Base-by-base conservation (phyloP, 2,329 filamentous ascomycete genomes). In the Teratosphaeria destructans region DNA sequence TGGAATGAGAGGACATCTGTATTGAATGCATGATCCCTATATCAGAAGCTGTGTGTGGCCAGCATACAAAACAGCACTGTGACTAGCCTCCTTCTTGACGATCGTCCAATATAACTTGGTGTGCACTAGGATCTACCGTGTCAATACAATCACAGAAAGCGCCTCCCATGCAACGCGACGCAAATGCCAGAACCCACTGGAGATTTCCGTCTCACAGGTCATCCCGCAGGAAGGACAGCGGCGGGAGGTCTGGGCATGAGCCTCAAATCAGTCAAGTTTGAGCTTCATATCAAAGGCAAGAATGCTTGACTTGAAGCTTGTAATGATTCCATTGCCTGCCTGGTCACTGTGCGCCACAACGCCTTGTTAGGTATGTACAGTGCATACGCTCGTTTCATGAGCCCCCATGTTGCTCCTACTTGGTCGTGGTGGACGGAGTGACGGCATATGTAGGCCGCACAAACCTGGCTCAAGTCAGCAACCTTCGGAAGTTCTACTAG, bases 371-470 rank as follows among this genome's bases (percentile, higher is more conserved):
- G n/a, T 47, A 47, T 47, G 14, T 49, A 49, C 43, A 49, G 19
- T 8, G 43, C n/a, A n/a, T n/a, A 49, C 11, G 43, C 29, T 7
- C 29, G 29, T 32, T 23, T 49, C 43, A 19, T 49, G 43, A 19
- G 5, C n/a, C 5, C n/a, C 16, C 23, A n/a, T 6, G 8, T n/a
- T 8, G 0, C 19, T n/a, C 19, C 19, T 67, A 87, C 77, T 87
- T 83, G 62, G 82, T 81, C 58, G 81, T 73, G 60, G 81, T 77
- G 63, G 75, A 71, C 16, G 90, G 90, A 56, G 86, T 85, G 61
- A 87, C 83, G 54, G 86, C 85, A 75, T 85, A 92, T 43, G 89
- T 94, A 63, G 90, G 90, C 71, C 89, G 83, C 70, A 95, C 85
- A 71, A 89, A 93, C 75, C 89, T 91, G 68, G 29, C 59, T 16